A percentile compares a stretch with the other conserved stretches of the same genome.
Evolutionary conservation across 2,329 filamentous ascomycete genomes (phyloP).

Genomic region (Mariannaea sp.): DNA sequence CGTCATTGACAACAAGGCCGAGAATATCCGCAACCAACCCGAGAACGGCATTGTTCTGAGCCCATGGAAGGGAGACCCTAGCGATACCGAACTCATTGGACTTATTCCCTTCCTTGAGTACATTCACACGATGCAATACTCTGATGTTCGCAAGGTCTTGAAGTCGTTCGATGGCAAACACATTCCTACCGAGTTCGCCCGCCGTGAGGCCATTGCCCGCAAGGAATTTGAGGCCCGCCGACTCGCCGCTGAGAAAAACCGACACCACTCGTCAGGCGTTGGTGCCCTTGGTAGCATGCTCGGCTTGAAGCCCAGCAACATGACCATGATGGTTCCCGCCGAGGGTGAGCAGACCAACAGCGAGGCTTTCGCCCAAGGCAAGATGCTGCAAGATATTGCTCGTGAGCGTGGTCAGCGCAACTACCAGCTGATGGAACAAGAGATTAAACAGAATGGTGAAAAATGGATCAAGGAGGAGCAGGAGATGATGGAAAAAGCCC

Average conservation of each 20-base stretch:
- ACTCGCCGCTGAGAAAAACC: constrained; percentile 68
- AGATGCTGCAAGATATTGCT: constrained; percentile 95
- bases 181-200: constrained; percentile 88
- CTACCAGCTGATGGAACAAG: constrained; percentile 86
- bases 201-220: constrained; percentile 82
- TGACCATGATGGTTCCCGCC: constrained; percentile 62
- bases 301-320: constrained; percentile 74
- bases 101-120: constrained; percentile 98
- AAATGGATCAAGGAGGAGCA: constrained; percentile 96
- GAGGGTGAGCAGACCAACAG: constrained; percentile 72
- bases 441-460: constrained; percentile 91
- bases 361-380: constrained; percentile 85
- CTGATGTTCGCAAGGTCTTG: constrained; percentile 83
- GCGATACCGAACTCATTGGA: constrained; percentile 84
- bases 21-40: constrained; percentile 87
- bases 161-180: constrained; percentile 88
- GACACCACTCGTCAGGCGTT: constrained; percentile 63
- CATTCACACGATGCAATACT: constrained; percentile 88
- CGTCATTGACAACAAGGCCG: constrained; percentile 84
- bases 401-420: constrained; percentile 88
- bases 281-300: constrained; percentile 73
- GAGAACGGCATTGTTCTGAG: constrained; percentile 92
- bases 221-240: constrained; percentile 83
- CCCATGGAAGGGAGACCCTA: constrained; percentile 83
- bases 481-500: constrained; percentile 82